These are phyloP conservation scores for Euphorbia celastroides DNA, from an alignment of 441 rosid genomes.

Conservation along the genomic window DNA sequence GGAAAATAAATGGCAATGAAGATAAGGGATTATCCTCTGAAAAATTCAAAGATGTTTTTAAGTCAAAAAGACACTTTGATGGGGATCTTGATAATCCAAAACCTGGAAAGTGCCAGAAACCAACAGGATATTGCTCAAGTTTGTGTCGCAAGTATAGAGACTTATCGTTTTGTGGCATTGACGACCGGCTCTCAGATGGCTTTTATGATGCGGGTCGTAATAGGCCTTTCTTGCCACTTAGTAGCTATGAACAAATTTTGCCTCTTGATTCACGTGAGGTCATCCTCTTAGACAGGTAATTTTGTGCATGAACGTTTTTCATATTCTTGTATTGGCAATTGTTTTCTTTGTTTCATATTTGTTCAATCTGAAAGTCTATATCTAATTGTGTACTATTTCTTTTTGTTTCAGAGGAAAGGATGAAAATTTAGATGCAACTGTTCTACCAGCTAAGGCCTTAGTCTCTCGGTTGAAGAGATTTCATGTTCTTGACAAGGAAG, in stretches of 20 bases:
- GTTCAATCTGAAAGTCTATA: background rate
- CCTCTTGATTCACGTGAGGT: slow-evolving; percentile 89
- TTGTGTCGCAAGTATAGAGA: slow-evolving; percentile 59
- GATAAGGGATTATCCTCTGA: slow-evolving; percentile 43
- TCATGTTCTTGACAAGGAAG: slow-evolving; percentile 40
- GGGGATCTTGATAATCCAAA: slow-evolving; percentile 78
- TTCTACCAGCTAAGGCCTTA: slow-evolving; percentile 62
- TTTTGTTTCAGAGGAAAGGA: slow-evolving; percentile 51
- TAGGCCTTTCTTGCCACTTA: slow-evolving; percentile 71
- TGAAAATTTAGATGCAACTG: slow-evolving; percentile 80
- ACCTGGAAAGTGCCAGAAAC: slow-evolving; percentile 67
- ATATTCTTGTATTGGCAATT: background rate
- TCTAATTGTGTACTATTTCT: slow-evolving; percentile 16
- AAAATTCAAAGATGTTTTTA: slow-evolving; percentile 31
- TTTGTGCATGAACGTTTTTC: slow-evolving; percentile 5
- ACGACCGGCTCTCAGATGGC: slow-evolving; percentile 83
- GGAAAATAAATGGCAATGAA: slow-evolving; percentile 29
- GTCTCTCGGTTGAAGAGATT: slow-evolving; percentile 52
- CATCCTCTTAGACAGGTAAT: slow-evolving; percentile 90
- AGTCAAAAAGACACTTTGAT: slow-evolving; percentile 71
- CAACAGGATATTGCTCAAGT: slow-evolving; percentile 38
- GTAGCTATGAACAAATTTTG: slow-evolving; percentile 51
- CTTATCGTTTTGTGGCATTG: slow-evolving; percentile 65
- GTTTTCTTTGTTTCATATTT: background rate
- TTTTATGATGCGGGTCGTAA: slow-evolving; percentile 98